A percentile compares a stretch with the other conserved stretches of the same genome.
phyloP scores from a whole-genome alignment of 768 basidiomycete genomes.

The Tylopilus felleus region DNA sequence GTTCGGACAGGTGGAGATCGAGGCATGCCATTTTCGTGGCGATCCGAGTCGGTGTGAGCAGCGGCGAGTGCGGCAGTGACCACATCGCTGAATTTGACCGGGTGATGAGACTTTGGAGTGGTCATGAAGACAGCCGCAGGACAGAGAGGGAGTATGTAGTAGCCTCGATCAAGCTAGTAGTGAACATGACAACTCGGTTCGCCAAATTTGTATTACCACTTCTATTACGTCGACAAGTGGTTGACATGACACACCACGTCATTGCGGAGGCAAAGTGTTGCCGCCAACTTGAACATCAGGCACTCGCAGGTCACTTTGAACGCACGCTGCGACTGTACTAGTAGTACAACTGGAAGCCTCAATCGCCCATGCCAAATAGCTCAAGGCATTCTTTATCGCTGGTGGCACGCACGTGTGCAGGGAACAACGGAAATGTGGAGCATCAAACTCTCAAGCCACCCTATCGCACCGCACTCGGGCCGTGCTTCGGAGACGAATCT shows the following conservation, averaged over 20 bases:
- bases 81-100: slow-evolving; percentile 8
- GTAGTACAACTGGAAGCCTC: too few relatives aligned
- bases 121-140: slow-evolving; percentile 9
- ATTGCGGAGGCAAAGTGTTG: too few relatives aligned
- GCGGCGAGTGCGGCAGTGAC: slow-evolving; percentile 4
- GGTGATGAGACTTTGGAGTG: background rate
- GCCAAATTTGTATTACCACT: background rate
- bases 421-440: too few relatives aligned
- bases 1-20: background rate
- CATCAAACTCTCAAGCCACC: too few relatives aligned
- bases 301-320: too few relatives aligned
- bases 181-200: background rate
- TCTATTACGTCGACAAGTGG: too few relatives aligned
- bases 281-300: too few relatives aligned
- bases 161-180: too few relatives aligned
- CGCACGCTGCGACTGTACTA: too few relatives aligned
- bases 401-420: background rate
- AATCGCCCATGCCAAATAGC: background rate
- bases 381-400: background rate
- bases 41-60: background rate
- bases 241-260: too few relatives aligned
- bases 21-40: background rate
- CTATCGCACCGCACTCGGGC: too few relatives aligned
- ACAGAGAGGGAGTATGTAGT: background rate
- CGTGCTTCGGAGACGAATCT: too few relatives aligned